phyloP scores from a whole-genome alignment of 2,329 filamentous ascomycete species.

The Aspergillus tubingensis region DNA sequence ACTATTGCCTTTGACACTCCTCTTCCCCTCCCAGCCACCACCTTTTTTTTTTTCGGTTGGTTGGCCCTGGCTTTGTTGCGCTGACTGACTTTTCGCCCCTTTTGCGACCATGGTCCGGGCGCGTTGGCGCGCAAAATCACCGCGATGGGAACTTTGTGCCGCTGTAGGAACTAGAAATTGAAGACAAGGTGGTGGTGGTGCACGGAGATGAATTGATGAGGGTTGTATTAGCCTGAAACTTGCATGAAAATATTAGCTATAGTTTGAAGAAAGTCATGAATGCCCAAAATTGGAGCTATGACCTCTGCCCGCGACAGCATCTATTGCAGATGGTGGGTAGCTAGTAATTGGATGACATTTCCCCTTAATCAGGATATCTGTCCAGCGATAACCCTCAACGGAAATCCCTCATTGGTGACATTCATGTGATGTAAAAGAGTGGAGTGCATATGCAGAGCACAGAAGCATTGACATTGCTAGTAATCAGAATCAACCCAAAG shows the following conservation, averaged over 20 bases:
- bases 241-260: neutral
- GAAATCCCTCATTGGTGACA: neutral
- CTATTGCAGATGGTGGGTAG: neutral
- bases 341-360: neutral
- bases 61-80: neutral
- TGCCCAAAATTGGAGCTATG: constrained; percentile 1
- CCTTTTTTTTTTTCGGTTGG: neutral
- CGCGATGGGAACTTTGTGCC: neutral
- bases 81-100: neutral
- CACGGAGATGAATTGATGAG: neutral
- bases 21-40: neutral
- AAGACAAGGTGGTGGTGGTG: no score
- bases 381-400: neutral
- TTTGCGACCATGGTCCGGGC: neutral
- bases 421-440: neutral
- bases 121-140: neutral
- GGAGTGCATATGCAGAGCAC: neutral
- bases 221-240: neutral
- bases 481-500: neutral
- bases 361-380: neutral
- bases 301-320: neutral
- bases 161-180: neutral
- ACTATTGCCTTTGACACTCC: neutral
- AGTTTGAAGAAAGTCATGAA: neutral
- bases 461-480: neutral